These are phyloP conservation scores for Plantago major DNA, from an alignment of 257 asterid species.

Conservation along the genomic window DNA sequence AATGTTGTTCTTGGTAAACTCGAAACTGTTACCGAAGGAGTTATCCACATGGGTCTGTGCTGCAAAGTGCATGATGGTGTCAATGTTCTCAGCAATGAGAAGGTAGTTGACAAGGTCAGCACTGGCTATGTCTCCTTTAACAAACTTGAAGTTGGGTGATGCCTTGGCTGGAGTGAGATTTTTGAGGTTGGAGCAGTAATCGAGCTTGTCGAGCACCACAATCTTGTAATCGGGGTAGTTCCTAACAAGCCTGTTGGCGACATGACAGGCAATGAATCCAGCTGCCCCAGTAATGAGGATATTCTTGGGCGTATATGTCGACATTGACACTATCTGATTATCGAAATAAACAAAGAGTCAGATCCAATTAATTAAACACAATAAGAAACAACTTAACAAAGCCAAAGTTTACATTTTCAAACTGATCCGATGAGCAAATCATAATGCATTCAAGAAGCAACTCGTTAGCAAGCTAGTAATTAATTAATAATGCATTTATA, in stretches of 20 bases:
- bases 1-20: constrained; percentile 94
- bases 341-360: not conserved
- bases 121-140: constrained; percentile 89
- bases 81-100: constrained; percentile 86
- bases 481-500: no score
- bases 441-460: no score
- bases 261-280: constrained; percentile 97
- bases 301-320: constrained; percentile 73
- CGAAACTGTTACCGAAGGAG: constrained; percentile 92
- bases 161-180: constrained; percentile 74
- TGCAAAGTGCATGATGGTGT: constrained; percentile 99
- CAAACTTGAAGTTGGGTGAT: constrained; percentile 82
- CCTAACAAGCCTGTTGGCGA: constrained; percentile 79
- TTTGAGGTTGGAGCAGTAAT: constrained; percentile 85
- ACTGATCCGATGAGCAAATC: not conserved
- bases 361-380: constrained; percentile 7
- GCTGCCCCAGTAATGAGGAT: constrained; percentile 99
- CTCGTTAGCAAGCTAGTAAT: no score
- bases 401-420: not conserved
- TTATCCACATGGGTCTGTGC: constrained; percentile 98
- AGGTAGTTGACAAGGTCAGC: constrained; percentile 97
- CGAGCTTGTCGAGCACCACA: constrained; percentile 93
- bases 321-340: constrained; percentile 45
- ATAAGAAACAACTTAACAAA: constrained; percentile 4
- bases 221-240: constrained; percentile 89